These are phyloP conservation scores for Yamadazyma laniorum DNA, from an alignment of 805 yeast genomes.

Conservation along the genomic window DNA sequence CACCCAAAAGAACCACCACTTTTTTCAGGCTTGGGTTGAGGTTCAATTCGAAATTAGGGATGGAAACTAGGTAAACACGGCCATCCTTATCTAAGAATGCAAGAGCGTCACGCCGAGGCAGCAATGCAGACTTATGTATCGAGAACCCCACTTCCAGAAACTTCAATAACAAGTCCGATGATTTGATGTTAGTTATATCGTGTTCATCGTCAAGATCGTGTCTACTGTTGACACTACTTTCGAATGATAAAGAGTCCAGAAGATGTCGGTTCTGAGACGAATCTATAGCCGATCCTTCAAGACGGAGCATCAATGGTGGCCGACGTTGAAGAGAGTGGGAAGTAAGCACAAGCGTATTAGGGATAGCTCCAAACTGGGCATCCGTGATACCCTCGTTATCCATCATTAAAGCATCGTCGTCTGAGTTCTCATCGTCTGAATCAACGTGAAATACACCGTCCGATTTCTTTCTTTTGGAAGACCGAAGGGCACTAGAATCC, in stretches of 20 bases:
- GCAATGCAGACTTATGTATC: slow-evolving; percentile 69
- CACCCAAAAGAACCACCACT: slow-evolving; percentile 67
- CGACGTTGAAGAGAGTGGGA: slow-evolving; percentile 35
- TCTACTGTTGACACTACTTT: slow-evolving; percentile 13
- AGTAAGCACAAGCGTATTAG: slow-evolving; percentile 38
- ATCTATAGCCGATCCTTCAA: slow-evolving; percentile 51
- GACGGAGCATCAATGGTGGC: slow-evolving; percentile 31
- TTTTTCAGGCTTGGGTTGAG: slow-evolving; percentile 28
- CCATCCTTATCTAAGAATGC: slow-evolving; percentile 83
- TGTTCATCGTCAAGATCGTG: slow-evolving; percentile 13
- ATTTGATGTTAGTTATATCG: slow-evolving; percentile 47
- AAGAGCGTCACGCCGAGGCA: slow-evolving; percentile 84
- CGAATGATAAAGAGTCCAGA: slow-evolving; percentile 13
- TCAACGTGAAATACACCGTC: slow-evolving; percentile 15
- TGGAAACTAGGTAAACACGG: slow-evolving; percentile 61
- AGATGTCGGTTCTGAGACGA: slow-evolving; percentile 12
- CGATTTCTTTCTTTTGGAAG: slow-evolving; percentile 14
- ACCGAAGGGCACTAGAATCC: slow-evolving; percentile 21
- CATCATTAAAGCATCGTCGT: slow-evolving; percentile 37
- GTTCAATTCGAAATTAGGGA: slow-evolving; percentile 45
- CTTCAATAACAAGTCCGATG: slow-evolving; percentile 42
- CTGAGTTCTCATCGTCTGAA: slow-evolving; percentile 17
- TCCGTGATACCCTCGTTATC: slow-evolving; percentile 91
- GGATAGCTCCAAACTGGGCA: slow-evolving; percentile 46
- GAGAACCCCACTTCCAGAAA: slow-evolving; percentile 79